Base-by-base conservation (phyloP, 75 land plant genomes). In the Pinus taeda region DNA sequence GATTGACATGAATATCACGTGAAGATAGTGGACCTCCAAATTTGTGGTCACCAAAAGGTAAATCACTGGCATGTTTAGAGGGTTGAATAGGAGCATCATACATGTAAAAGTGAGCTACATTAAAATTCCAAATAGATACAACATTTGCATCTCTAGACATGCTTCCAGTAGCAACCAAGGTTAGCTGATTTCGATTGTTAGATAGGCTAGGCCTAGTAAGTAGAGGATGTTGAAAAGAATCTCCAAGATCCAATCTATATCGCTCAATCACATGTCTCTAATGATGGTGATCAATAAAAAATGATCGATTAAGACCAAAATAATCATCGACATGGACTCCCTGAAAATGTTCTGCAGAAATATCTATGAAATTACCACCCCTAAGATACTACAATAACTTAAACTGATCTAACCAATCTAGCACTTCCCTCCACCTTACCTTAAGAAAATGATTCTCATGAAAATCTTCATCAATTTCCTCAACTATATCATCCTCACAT, bases 351-450 rank as follows among this genome's bases (percentile, higher is more conserved):
- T 85, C 84, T 55, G 76, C 80, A 59, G 79, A 77, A 57, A 85
- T 67, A 55, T 85, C 84, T 36, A 82, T 74, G 17, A 73, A 57
- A 39, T 78, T 74, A 42, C 71, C 61, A 65, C 77, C 39, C 55
- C 81, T 81, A 20, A 61, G 60, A 65, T 74, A 81, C 29, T 77
- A 81, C 59, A 82, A 29, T 33, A 82, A 79, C 63, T 81, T 80
- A 22, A 81, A 76, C 55, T 81, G 80, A 73, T 75, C 67, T 17
- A 84, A 60, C 33, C 80, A 67, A 45, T 83, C 81, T 15, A 84
- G 71, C 17, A 83, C 86, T 65, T 84, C 86, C 30, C 83, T 83
- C 86, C 86, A 84, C 13, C 84, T 79, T 13, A 82, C 80, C 60
- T 85, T 81, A 64, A 78, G 78, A 15, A 85, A 78, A 60, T 74